These are phyloP conservation scores for Thielaviopsis punctulata DNA, from an alignment of 2,329 filamentous ascomycete genomes.

Conservation along the genomic window DNA sequence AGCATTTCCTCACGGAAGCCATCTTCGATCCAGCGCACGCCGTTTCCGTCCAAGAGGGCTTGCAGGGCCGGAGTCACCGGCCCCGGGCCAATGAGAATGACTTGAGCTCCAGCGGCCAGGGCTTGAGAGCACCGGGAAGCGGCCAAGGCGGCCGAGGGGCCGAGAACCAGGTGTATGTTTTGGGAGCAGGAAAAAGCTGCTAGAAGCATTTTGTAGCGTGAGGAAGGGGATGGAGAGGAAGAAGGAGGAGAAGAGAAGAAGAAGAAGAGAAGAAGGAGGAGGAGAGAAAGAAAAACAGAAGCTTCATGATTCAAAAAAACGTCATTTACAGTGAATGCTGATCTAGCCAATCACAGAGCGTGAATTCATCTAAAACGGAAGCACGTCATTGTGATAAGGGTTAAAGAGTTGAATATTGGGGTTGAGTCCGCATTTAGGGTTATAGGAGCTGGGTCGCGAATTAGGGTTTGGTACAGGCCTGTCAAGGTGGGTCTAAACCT, in stretches of 20 bases:
- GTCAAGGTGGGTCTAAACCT: too few relatives aligned
- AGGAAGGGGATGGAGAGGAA: neutral
- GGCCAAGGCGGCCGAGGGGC: constrained; percentile 65
- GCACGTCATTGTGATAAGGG: neutral
- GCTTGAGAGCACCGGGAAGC: constrained; percentile 66
- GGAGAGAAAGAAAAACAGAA: neutral
- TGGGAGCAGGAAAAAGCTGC: constrained; percentile 52
- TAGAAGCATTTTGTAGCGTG: constrained; percentile 30
- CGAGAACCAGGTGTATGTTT: constrained; percentile 71
- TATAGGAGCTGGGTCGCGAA: too few relatives aligned
- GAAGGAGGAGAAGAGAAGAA: neutral
- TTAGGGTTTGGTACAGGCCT: too few relatives aligned
- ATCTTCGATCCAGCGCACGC: constrained; percentile 48
- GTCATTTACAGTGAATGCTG: neutral
- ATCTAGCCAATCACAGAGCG: constrained; percentile 4
- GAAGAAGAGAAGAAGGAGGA: neutral
- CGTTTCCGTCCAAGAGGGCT: constrained; percentile 46
- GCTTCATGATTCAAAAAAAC: neutral
- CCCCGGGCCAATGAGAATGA: constrained; percentile 60
- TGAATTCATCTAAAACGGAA: neutral
- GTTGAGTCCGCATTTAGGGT: too few relatives aligned
- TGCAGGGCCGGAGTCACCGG: constrained; percentile 38
- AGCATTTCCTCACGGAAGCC: constrained; percentile 56
- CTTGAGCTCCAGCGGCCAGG: constrained; percentile 62
- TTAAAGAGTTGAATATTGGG: too few relatives aligned